Evolutionary conservation across 2,329 filamentous ascomycete species (phyloP), one percentile per base, ranked within the genome.

Genomic region (Cladosporium sp.): DNA sequence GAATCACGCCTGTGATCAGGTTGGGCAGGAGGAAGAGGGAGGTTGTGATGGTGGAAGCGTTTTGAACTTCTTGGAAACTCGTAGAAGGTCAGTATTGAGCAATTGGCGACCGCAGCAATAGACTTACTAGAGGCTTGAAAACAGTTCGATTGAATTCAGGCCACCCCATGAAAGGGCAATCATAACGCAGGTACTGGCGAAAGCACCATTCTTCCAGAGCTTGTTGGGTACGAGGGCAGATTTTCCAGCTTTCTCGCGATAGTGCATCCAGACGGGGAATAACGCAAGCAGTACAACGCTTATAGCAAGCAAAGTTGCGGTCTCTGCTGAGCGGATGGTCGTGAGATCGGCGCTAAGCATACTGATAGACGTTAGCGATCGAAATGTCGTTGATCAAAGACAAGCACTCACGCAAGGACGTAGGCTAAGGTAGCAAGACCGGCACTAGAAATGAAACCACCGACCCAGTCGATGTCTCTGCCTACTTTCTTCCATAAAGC

Each of bases 161-260:
- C 73, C 75, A 1, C 71, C 73, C 72, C 73, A 74, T 1, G 69
- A 71, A 9, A 75, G 60, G 61, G 76, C 74, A 7, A 77, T 72
- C 30, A 61, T 63, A 3, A 80, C 64, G 63, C 84, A 87, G 20
- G 84, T 80, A 20, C 72, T 77, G 0, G 82, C 79, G 64, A 88
- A 88, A 7, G 79, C 69, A 0, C 69, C 66, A 42, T 83, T 85
- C 8, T 72, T 76, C 85, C 85, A 88, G 0, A 88, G 70, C 0
- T 79, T 80, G 67, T 87, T 87, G 0, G 85, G 84, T 17, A 88
- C 86, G 7, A 88, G 69, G 0, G 84, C 83, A 3, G 83, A 79
- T 1, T 73, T 74, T 7, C 74, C 73, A 0, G 69, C 66, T 9
- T 70, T 72, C 51, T 80, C 78, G 51, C 80, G 81, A 3, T 75